Percentiles rank a stretch among this genome's conserved stretches.
Evolutionary conservation across 768 basidiomycete species (phyloP).

Genomic region (Boletus subparvulus): DNA sequence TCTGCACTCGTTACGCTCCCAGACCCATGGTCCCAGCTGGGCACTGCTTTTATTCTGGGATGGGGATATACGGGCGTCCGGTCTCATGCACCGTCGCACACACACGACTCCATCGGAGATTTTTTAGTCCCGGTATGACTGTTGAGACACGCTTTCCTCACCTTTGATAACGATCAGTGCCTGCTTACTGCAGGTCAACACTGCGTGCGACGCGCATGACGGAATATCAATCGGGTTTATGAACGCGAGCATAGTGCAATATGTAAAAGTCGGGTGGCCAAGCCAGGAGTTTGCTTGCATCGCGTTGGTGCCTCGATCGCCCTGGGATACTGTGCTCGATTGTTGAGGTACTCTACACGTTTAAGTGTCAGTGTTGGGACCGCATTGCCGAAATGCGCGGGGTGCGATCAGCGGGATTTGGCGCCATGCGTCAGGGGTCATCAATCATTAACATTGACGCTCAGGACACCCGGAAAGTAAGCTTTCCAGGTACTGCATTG

Average conservation of each 20-base stretch:
- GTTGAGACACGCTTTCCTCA: not conserved
- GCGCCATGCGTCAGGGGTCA: not conserved
- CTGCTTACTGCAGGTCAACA: not conserved
- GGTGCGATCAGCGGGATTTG: not conserved
- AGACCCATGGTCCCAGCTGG: not conserved
- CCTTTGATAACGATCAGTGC: slow-evolving; percentile 4
- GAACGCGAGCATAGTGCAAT: not conserved
- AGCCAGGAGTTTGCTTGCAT: not conserved
- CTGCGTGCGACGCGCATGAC: not conserved
- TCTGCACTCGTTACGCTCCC: not conserved
- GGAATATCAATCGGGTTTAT: not conserved
- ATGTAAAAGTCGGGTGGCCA: not conserved
- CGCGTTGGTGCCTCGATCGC: slow-evolving; percentile 3
- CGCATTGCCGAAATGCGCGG: not conserved
- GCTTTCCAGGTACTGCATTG: not conserved
- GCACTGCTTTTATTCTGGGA: not conserved
- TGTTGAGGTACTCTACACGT: not conserved
- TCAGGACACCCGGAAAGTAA: not conserved
- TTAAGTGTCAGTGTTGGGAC: not conserved
- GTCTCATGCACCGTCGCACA: not conserved
- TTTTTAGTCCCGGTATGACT: not conserved
- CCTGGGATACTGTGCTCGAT: not conserved
- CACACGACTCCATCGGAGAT: not conserved
- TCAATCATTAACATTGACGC: not conserved
- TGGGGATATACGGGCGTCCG: not conserved